Percentiles rank a stretch among this genome's conserved stretches.
Conservation (phyloP, 2,329 filamentous ascomycete genomes). For the Colletotrichum sp. region DNA sequence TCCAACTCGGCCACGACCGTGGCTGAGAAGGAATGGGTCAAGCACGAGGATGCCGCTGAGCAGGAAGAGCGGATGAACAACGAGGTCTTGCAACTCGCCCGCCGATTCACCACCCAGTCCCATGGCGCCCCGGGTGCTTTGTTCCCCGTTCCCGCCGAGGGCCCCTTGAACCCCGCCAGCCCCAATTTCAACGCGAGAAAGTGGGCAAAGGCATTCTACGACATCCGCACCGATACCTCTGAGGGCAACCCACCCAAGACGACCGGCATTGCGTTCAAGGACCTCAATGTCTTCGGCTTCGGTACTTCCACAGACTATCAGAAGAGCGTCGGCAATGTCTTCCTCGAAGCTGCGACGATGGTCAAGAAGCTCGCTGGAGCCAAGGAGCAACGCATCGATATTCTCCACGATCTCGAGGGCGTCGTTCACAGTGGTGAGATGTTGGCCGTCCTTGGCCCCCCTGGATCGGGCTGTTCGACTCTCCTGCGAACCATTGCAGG, state of each 20-base stretch:
- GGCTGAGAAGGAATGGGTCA: not conserved
- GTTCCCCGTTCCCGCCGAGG: constrained; percentile 28
- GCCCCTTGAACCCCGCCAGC: constrained; percentile 42
- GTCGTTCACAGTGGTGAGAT: constrained; percentile 60
- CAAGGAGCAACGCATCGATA: constrained; percentile 44
- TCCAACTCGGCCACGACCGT: not conserved
- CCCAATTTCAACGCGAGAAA: constrained; percentile 44
- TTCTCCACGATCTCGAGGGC: constrained; percentile 58
- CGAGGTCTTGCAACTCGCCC: constrained; percentile 32
- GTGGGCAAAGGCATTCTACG: constrained; percentile 46
- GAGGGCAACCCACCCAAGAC: constrained; percentile 32
- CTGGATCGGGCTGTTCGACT: constrained; percentile 66
- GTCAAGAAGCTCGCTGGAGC: constrained; percentile 29
- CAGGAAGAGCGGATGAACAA: not conserved
- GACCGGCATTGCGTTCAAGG: constrained; percentile 45
- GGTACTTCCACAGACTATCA: constrained; percentile 47
- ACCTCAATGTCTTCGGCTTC: constrained; percentile 48
- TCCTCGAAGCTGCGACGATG: constrained; percentile 28
- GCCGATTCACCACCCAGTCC: constrained; percentile 29
- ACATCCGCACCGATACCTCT: constrained; percentile 25
- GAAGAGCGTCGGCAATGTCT: constrained; percentile 44
- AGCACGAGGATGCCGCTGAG: not conserved
- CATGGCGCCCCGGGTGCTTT: constrained; percentile 26
- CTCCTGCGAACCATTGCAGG: constrained; percentile 71
- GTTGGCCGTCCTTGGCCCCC: constrained; percentile 61